Evolutionary conservation across 2,329 filamentous ascomycete genomes (phyloP), one percentile per base, ranked within the genome.

Genomic region (Chlorencoelia australis): DNA sequence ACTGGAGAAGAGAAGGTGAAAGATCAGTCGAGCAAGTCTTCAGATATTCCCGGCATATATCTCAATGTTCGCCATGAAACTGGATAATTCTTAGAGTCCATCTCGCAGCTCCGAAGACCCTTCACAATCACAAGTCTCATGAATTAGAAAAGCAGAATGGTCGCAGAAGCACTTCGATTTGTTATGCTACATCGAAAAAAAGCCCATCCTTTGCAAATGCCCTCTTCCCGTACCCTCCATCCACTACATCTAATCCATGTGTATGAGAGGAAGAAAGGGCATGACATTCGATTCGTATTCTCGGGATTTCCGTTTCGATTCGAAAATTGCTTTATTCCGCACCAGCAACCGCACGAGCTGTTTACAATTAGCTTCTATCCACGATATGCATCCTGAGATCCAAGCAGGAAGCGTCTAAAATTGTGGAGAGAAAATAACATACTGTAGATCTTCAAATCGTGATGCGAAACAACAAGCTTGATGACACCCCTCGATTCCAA

Each of bases 391-490:
- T 16, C 14, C 7, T 13, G 9, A n/a, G 4, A 16, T 17, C n/a
- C 20, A 8, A 3, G 7, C 10, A 6, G 14, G 26, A 5, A 33
- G 19, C 11, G 4, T 20, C 3, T 11, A n/a, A 24, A 25, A 17
- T 16, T 19, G 1, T 10, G 36, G 13, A 15, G 13, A 22, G 14
- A 19, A 15, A 15, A 20, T 24, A 34, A 49, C 77, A 54, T 71
- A 82, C 78, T 98, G 84, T 95, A 98, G 73, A 98, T 94, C 76
- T 82, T 85, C 78, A 94, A 81, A 75, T 88, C 91, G 73, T 81
- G 89, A 79, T 98, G 93, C 55, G 77, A 78, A 54, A 96, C 86
- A 59, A 98, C 76, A 69, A 93, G 89, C 81, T 91, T 94, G 75
- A 98, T 98, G 68, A 86, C 77, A 59, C 89, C 91, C 79, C 88